phyloP scores from a whole-genome alignment of 176 grass and related monocot species.

The Thinopyrum elongatum region DNA sequence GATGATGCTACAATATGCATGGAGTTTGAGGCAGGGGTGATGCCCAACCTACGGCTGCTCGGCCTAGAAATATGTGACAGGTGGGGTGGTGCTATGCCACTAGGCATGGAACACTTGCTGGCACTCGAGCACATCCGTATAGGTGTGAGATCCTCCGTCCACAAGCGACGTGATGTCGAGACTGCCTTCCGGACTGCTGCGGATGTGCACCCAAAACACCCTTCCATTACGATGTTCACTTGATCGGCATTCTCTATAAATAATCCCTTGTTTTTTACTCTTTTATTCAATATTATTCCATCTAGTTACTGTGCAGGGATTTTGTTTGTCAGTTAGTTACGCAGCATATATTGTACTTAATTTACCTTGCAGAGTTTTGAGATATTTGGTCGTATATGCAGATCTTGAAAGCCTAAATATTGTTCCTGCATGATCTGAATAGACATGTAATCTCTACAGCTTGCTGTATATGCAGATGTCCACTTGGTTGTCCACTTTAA shows the following conservation, averaged over 20 bases:
- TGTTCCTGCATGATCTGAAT: too few species aligned
- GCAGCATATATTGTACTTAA: too few species aligned
- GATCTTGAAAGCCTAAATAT: too few species aligned
- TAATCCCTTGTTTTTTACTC: background rate
- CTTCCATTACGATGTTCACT: background rate
- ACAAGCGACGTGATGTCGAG: background rate
- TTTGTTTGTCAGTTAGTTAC: too few species aligned
- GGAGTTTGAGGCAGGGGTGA: too few species aligned
- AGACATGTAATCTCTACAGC: too few species aligned
- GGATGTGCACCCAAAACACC: background rate
- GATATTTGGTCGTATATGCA: too few species aligned
- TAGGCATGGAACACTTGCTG: background rate
- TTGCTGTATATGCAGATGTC: too few species aligned
- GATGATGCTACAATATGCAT: background rate
- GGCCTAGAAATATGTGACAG: background rate
- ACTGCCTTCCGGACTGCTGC: background rate
- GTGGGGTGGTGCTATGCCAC: background rate
- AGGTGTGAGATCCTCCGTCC: background rate
- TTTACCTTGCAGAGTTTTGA: too few species aligned
- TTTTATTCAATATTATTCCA: background rate
- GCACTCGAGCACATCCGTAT: background rate
- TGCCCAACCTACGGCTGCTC: background rate
- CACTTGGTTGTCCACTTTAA: too few species aligned
- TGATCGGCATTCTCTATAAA: background rate
- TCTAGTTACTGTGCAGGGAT: too few species aligned